phyloP scores from a whole-genome alignment of 2,329 filamentous ascomycete species.

The Gyromitra esculenta region DNA sequence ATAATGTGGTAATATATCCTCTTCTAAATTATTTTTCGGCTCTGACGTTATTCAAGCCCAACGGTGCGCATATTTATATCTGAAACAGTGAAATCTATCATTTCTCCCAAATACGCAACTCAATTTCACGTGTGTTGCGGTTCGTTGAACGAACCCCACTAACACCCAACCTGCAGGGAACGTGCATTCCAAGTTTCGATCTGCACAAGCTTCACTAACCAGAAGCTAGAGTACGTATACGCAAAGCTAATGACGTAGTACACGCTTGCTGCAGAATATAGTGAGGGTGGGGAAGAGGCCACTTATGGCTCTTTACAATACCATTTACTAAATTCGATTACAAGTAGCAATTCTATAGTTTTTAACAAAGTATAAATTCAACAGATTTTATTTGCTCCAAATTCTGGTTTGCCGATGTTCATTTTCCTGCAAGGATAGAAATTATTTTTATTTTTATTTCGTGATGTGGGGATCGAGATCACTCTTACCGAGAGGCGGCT shows the following conservation, averaged over 20 bases:
- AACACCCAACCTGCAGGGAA: conserved; percentile 5
- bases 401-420: conserved; percentile 1
- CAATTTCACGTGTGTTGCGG: conserved; percentile 1
- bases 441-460: conserved; percentile 7
- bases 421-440: conserved; percentile 25
- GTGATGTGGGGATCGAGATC: conserved; percentile 25
- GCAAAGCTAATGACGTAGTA: conserved; percentile 22
- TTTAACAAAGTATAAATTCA: not conserved
- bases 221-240: conserved; percentile 17
- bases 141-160: conserved; percentile 5
- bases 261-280: conserved; percentile 13
- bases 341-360: not conserved
- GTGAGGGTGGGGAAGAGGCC: conserved; percentile 14
- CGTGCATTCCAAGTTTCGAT: conserved; percentile 28
- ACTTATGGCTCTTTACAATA: not conserved
- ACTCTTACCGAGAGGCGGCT: conserved; percentile 10
- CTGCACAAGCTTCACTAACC: conserved; percentile 17
- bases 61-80: conserved; percentile 1
- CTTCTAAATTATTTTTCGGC: not conserved
- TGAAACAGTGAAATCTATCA: conserved; percentile 15
- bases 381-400: not conserved
- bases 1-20: not conserved
- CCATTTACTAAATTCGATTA: conserved; percentile 16
- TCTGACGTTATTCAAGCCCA: not conserved
- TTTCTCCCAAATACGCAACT: not conserved